phyloP scores from a whole-genome alignment of 2,329 filamentous ascomycete species.

The Xylariomycetidae sp. region DNA sequence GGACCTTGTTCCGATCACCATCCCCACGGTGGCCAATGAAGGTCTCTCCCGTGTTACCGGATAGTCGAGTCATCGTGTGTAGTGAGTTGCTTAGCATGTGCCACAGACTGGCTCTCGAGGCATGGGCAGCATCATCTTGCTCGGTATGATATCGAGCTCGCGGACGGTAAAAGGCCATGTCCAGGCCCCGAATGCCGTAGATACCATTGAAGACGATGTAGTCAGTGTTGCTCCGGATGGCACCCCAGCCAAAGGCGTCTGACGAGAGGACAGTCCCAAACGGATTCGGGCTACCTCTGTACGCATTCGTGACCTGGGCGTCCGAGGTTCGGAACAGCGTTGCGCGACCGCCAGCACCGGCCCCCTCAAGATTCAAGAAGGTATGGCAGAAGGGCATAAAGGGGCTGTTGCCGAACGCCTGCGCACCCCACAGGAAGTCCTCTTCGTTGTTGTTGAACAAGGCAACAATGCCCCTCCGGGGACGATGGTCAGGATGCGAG shows the following conservation, averaged over 20 bases:
- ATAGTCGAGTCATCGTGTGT: slow-evolving; percentile 65
- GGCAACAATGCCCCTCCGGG: slow-evolving; percentile 73
- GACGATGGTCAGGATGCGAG: slow-evolving; percentile 62
- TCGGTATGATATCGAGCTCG: slow-evolving; percentile 85
- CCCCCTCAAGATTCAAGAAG: slow-evolving; percentile 92
- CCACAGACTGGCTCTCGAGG: slow-evolving; percentile 68
- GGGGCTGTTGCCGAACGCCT: slow-evolving; percentile 77
- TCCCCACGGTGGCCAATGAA: slow-evolving; percentile 52
- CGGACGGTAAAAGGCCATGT: slow-evolving; percentile 86
- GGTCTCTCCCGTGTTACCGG: slow-evolving; percentile 57
- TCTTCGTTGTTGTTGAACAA: slow-evolving; percentile 96
- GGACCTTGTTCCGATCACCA: slow-evolving; percentile 52
- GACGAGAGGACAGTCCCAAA: slow-evolving; percentile 77
- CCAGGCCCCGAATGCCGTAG: slow-evolving; percentile 78
- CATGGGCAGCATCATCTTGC: slow-evolving; percentile 78
- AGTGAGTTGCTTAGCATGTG: slow-evolving; percentile 89
- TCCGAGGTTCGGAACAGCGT: slow-evolving; percentile 86
- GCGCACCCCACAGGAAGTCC: slow-evolving; percentile 82
- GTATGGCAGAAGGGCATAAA: slow-evolving; percentile 75
- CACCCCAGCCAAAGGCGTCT: slow-evolving; percentile 75
- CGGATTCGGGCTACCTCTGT: slow-evolving; percentile 64
- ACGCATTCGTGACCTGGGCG: slow-evolving; percentile 75
- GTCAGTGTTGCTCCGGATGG: slow-evolving; percentile 83
- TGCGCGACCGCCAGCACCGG: slow-evolving; percentile 83
- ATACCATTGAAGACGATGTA: slow-evolving; percentile 75